Base-by-base conservation (phyloP, 179 eudicot species). In the Amaranthus tricolor region DNA sequence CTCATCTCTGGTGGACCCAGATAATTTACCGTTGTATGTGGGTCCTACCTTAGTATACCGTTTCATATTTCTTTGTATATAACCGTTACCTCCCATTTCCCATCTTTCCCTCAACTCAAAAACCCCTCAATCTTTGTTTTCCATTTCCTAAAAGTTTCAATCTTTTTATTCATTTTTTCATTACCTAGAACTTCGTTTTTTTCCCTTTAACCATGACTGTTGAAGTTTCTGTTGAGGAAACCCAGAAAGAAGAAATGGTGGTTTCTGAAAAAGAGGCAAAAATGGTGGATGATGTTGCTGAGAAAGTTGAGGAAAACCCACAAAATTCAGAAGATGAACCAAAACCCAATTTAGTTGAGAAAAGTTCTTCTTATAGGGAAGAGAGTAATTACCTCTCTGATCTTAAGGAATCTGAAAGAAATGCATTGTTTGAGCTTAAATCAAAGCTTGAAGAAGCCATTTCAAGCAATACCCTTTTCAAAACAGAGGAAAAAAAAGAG, bases 331-430 rank as follows among this genome's bases (percentile, higher is more conserved):
- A 67, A 12, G 82, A 71, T n/a, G 82, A 78, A 49, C 1, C 75
- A 31, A 78, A 74, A 9, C 62, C 79, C 15, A 68, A 47, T 13
- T 54, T 74, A 68, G 84, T 83, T 56, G 87, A 87, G 79, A 89
- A 89, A 54, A 82, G 86, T 65, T 80, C 92, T 76, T 89, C 92
- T 24, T 89, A 78, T 49, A 89, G 85, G 50, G 92, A 89, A 62
- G 92, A 89, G 82, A 89, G 90, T 76, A 87, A 84, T 67, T 79
- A 80, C 71, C 86, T 81, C 74, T 82, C 88, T 54, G 94, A 86
- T 74, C 82, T 89, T 12, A 88, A 86, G 55, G 90, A 88, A 21
- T 59, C 68, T 51, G 94, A 89, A 71, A 80, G 79, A 73, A 89
- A 86, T 79, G 94, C 91, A 0, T 77, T 89, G 70, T 49, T 65